phyloP scores from a whole-genome alignment of 208 protist genomes.

The Vickermania ingenoplastis region DNA sequence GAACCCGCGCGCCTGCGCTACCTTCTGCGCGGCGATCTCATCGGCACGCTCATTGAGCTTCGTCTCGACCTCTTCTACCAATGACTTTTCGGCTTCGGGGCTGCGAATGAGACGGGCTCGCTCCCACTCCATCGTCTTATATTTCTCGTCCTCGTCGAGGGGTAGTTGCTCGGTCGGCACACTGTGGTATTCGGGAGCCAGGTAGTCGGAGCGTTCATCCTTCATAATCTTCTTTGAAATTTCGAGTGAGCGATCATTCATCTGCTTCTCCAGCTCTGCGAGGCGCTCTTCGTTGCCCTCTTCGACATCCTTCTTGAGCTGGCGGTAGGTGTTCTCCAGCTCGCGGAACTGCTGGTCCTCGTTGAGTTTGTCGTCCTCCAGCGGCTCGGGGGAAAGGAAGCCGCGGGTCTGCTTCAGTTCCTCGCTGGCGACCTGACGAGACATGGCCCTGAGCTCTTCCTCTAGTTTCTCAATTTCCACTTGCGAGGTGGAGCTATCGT shows the following conservation, averaged over 20 bases:
- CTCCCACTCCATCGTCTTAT: conserved; percentile 53
- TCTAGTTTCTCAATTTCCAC: conserved; percentile 29
- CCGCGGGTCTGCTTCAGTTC: conserved; percentile 41
- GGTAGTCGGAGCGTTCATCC: conserved; percentile 44
- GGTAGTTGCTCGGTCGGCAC: conserved; percentile 52
- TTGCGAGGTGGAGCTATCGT: conserved; percentile 2
- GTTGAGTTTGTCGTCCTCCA: conserved; percentile 54
- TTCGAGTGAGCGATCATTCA: conserved; percentile 67
- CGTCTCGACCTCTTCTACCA: conserved; percentile 1
- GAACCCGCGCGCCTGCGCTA: conserved; percentile 19
- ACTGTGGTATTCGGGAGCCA: conserved; percentile 32
- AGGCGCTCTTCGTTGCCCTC: conserved; percentile 39
- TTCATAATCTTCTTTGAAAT: conserved; percentile 61
- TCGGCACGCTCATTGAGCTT: conserved; percentile 17
- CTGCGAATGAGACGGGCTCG: conserved; percentile 14
- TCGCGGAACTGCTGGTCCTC: conserved; percentile 48
- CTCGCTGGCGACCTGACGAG: conserved; percentile 37
- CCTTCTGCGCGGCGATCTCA: conserved; percentile 15
- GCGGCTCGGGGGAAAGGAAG: conserved; percentile 60
- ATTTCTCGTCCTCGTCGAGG: conserved; percentile 60
- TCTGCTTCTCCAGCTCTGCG: conserved; percentile 57
- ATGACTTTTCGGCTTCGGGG: not conserved
- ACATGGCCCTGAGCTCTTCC: conserved; percentile 42
- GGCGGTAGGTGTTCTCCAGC: conserved; percentile 23
- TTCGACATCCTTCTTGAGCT: conserved; percentile 12